Conservation (phyloP, 371 early-diverging fungal species). For the Apophysomyces trapeziformis region DNA sequence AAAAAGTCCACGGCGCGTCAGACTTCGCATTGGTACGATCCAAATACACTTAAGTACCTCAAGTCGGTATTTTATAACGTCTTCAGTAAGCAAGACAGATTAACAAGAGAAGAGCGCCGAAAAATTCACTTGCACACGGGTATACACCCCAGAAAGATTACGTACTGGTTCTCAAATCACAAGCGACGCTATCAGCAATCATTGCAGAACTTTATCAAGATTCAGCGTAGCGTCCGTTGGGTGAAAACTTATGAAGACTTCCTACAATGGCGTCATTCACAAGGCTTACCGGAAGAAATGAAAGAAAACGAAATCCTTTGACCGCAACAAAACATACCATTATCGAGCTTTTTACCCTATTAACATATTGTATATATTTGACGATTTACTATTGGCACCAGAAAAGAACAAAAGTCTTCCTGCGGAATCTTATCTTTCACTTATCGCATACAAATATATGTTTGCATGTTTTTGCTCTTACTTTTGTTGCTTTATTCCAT, state of each 20-base stretch:
- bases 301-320: not conserved
- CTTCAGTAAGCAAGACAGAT: conserved; percentile 23
- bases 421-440: not conserved
- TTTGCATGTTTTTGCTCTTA: not conserved
- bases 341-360: not conserved
- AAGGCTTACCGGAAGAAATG: not conserved
- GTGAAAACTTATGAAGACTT: conserved; percentile 33
- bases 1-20: not conserved
- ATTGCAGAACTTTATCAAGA: conserved; percentile 19
- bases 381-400: no score
- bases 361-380: not conserved
- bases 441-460: not conserved
- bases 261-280: conserved; percentile 21
- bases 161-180: conserved; percentile 55
- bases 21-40: not conserved
- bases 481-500: not conserved
- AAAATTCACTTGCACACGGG: conserved; percentile 35
- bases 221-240: conserved; percentile 7
- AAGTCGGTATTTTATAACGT: conserved; percentile 27
- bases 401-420: not conserved
- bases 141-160: conserved; percentile 42
- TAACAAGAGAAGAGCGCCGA: conserved; percentile 35
- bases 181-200: conserved; percentile 33
- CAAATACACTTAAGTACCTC: conserved; percentile 9
- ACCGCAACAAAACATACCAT: not conserved